These are phyloP conservation scores for Yarrowia phangngaensis DNA, from an alignment of 805 yeast species.

Conservation along the genomic window DNA sequence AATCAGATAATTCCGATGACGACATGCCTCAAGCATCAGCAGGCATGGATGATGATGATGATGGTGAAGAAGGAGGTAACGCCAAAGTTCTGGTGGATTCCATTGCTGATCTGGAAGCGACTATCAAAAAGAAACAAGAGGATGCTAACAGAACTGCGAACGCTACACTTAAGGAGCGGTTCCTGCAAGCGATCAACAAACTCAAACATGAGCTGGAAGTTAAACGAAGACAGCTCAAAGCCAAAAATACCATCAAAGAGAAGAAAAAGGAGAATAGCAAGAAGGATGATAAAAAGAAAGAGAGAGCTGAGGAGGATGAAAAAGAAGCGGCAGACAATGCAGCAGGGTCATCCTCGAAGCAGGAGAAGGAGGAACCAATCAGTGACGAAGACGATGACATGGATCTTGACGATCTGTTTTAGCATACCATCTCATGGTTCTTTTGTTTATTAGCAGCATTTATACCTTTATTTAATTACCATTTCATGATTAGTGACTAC, in stretches of 20 bases:
- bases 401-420: slow-evolving; percentile 37
- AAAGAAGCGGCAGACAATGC: slow-evolving; percentile 41
- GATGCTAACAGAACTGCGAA: slow-evolving; percentile 72
- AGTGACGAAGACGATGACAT: slow-evolving; percentile 42
- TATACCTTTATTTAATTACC: no score
- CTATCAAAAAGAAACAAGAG: slow-evolving; percentile 68
- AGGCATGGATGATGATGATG: slow-evolving; percentile 46
- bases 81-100: slow-evolving; percentile 78
- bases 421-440: no score
- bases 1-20: slow-evolving; percentile 49
- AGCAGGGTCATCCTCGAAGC: no score
- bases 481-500: no score
- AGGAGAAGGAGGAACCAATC: slow-evolving; percentile 38
- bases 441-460: background rate
- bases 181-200: slow-evolving; percentile 72
- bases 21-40: slow-evolving; percentile 40
- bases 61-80: slow-evolving; percentile 56
- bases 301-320: slow-evolving; percentile 38
- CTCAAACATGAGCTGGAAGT: slow-evolving; percentile 76
- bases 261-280: slow-evolving; percentile 38
- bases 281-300: slow-evolving; percentile 38
- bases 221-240: slow-evolving; percentile 63
- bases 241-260: slow-evolving; percentile 32
- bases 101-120: slow-evolving; percentile 71
- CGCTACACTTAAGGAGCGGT: slow-evolving; percentile 82